Conservation (phyloP, 2,329 filamentous ascomycete genomes). For the Madurella mycetomatis region DNA sequence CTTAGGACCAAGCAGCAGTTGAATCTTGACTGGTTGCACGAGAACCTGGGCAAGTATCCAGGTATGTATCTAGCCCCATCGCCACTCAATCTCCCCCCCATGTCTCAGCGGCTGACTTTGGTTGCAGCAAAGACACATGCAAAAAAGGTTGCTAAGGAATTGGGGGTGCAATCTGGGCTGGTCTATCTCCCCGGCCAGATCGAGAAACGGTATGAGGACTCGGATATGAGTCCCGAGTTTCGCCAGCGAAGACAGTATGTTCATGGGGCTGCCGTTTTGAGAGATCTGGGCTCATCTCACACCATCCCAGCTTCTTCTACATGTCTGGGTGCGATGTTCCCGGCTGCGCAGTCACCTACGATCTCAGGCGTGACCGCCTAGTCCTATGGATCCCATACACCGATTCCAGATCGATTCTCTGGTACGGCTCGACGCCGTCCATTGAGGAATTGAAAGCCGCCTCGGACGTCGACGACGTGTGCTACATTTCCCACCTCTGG, state of each 20-base stretch:
- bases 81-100: background rate
- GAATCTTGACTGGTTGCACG: conserved; percentile 15
- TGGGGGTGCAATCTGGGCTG: conserved; percentile 47
- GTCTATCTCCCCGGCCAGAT: conserved; percentile 53
- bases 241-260: conserved; percentile 56
- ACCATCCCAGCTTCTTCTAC: conserved; percentile 51
- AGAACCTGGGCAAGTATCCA: conserved; percentile 24
- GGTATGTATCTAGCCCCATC: conserved; percentile 13
- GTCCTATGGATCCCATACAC: conserved; percentile 70
- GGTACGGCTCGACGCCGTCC: conserved; percentile 58
- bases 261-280: background rate
- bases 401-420: conserved; percentile 58
- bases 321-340: conserved; percentile 51
- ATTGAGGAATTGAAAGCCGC: conserved; percentile 55
- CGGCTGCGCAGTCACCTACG: conserved; percentile 54
- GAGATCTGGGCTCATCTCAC: background rate
- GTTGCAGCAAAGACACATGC: conserved; percentile 51
- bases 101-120: background rate
- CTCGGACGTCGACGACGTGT: conserved; percentile 68
- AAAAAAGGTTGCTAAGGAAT: conserved; percentile 50
- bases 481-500: conserved; percentile 48
- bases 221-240: conserved; percentile 52
- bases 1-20: conserved; percentile 20
- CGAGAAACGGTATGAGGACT: conserved; percentile 52
- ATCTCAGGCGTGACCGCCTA: conserved; percentile 56